Evolutionary conservation across 192 early-diverging fungal genomes (phyloP), one percentile per base, ranked within the genome.

Genomic region (Entophlyctis helioformis): DNA sequence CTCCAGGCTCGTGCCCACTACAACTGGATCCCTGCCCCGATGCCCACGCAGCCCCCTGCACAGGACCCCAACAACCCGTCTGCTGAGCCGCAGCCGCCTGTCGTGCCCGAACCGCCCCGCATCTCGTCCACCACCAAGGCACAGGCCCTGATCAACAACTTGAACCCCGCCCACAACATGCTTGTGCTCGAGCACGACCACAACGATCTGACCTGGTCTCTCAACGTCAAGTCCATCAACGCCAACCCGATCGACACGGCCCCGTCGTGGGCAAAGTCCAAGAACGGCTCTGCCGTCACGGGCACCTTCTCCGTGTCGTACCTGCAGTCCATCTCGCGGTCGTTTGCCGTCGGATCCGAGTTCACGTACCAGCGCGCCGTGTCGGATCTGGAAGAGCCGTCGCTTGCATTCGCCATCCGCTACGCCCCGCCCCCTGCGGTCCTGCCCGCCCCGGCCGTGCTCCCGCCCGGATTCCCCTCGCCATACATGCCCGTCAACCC

Each of bases 161-260:
- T n/a, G n/a, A 69, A 57, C 19, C 81, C 84, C 26, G 83, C 82
- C 43, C 85, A 96, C 51, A 87, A 84, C 37, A 90, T 91, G 85
- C 49, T 96, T 22, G 83, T 91, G 60, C 48, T 87, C 20, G 96
- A 99, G 59, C 83, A 86, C 59, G 96, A 99, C 55, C 83, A 89
- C 64, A 54, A 74, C 11, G 92, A 96, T 63, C 95, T 76, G 60
- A 79, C 91, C 39, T n/a, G n/a, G n/a, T n/a, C n/a, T n/a, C 41
- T 85, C 53, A 94, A 85, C 62, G 42, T 88, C 60, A 98, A 96
- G 73, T 87, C 84, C 35, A 80, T 96, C 65, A 96, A 98, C 77
- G 86, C 93, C 26, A 91, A 91, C 44, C 84, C 83, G 2, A 55
- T 87, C 8, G 91, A 96, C 48, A 36, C 25, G 15, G n/a, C 36